These are phyloP conservation scores for Backusella macrospora DNA, from an alignment of 192 early-diverging fungal genomes.

Conservation along the genomic window DNA sequence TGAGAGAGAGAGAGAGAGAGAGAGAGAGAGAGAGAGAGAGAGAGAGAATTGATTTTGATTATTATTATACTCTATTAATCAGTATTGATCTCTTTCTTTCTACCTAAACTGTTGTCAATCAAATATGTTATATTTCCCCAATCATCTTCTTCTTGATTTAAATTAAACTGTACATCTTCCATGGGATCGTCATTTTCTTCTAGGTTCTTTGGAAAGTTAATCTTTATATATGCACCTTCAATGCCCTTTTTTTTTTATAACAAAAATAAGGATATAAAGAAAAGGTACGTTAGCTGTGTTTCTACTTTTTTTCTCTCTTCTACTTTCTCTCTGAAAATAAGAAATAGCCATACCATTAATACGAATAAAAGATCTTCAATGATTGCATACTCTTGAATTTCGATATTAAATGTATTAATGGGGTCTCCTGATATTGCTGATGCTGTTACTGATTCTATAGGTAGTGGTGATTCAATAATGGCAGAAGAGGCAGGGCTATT, in stretches of 20 bases:
- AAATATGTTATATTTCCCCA: slow-evolving; percentile 42
- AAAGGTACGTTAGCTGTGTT: neutral
- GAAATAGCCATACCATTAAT: slow-evolving; percentile 62
- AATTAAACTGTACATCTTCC: slow-evolving; percentile 25
- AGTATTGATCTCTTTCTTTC: neutral
- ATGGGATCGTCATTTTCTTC: slow-evolving; percentile 49
- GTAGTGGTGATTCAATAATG: neutral
- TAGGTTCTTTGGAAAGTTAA: slow-evolving; percentile 41
- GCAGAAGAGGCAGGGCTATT: neutral
- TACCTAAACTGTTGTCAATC: slow-evolving; percentile 56
- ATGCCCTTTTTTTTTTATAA: slow-evolving; percentile 58
- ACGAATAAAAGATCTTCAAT: slow-evolving; percentile 91
- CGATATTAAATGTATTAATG: slow-evolving; percentile 46
- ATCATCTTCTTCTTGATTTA: neutral
- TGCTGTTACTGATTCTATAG: neutral
- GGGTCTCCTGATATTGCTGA: neutral
- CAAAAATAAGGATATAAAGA: neutral
- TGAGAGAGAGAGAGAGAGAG: neutral
- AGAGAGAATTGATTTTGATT: no score
- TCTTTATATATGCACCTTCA: slow-evolving; percentile 73
- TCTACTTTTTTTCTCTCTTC: neutral
- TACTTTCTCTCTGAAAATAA: neutral
- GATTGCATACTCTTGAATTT: slow-evolving; percentile 78
- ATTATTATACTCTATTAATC: no score
- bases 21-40: neutral